Conservation (phyloP, 768 basidiomycete species). For the Mycena sanguinolenta region DNA sequence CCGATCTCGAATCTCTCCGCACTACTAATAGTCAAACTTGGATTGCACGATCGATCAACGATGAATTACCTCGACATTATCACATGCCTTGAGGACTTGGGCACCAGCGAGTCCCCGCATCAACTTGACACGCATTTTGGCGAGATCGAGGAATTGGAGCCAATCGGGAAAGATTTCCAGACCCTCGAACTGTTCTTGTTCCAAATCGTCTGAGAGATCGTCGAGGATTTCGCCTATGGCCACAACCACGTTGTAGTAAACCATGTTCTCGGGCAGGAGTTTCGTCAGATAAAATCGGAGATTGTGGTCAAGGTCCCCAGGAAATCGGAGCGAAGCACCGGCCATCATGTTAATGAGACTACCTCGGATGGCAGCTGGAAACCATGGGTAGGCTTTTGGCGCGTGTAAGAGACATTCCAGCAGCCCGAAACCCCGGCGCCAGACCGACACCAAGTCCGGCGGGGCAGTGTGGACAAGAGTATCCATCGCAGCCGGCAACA, state of each 20-base stretch:
- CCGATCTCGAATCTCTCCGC: constrained; percentile 3
- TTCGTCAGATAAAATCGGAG: not conserved
- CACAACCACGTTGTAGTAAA: constrained; percentile 11
- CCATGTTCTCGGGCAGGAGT: not conserved
- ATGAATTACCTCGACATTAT: constrained; percentile 7
- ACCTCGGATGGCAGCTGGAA: not conserved
- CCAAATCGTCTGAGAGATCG: not conserved
- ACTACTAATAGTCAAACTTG: not conserved
- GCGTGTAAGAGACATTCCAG: not conserved
- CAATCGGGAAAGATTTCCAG: constrained; percentile 1
- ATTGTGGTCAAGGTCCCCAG: not conserved
- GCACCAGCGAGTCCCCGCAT: not conserved
- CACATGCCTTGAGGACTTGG: not conserved
- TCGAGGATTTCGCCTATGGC: not conserved
- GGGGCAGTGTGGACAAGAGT: not conserved
- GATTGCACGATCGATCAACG: not conserved
- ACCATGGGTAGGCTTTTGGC: not conserved
- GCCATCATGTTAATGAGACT: not conserved
- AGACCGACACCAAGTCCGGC: not conserved
- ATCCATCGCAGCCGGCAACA: not conserved
- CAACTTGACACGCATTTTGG: not conserved
- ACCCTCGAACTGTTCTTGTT: not conserved
- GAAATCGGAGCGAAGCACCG: not conserved
- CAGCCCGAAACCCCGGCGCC: not conserved
- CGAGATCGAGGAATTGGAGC: not conserved